Evolutionary conservation across 2,329 filamentous ascomycete species (phyloP).

Genomic region (Scedosporium boydii): DNA sequence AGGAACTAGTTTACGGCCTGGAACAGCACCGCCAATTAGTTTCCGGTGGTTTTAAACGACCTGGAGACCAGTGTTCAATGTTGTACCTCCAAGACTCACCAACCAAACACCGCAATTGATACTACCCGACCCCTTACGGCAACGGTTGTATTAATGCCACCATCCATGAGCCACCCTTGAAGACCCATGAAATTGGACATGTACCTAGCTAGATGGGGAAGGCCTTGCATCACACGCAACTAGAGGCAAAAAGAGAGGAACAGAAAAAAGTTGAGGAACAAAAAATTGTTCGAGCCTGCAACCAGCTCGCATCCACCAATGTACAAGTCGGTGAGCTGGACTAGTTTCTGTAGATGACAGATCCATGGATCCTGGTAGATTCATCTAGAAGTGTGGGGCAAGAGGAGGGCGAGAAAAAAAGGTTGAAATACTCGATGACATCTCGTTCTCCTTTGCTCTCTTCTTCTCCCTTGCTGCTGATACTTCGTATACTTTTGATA

Average conservation of each 20-base stretch:
- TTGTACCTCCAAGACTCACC: too few relatives aligned
- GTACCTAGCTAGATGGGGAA: slow-evolving; percentile 5
- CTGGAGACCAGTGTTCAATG: too few relatives aligned
- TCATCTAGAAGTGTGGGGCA: slow-evolving; percentile 6
- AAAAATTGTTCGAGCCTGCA: neutral
- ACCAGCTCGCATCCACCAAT: neutral
- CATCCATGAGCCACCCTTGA: neutral
- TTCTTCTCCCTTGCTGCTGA: neutral
- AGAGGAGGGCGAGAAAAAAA: neutral
- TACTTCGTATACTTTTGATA: too few relatives aligned
- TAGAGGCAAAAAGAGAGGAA: slow-evolving; percentile 9
- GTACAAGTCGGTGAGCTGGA: slow-evolving; percentile 4
- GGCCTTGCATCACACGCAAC: neutral
- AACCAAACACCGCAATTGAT: too few relatives aligned
- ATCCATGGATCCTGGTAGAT: slow-evolving; percentile 1
- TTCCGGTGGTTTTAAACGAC: too few relatives aligned
- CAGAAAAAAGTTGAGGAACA: neutral
- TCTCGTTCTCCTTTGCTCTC: neutral
- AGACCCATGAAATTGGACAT: neutral
- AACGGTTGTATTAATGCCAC: too few relatives aligned
- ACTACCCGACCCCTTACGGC: too few relatives aligned
- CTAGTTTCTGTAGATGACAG: neutral
- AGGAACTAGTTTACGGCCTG: too few relatives aligned
- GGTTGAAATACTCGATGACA: neutral
- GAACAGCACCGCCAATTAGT: too few relatives aligned